These are phyloP conservation scores for Phytopythium delawarense DNA, from an alignment of 352 stramenopile species.

Conservation along the genomic window DNA sequence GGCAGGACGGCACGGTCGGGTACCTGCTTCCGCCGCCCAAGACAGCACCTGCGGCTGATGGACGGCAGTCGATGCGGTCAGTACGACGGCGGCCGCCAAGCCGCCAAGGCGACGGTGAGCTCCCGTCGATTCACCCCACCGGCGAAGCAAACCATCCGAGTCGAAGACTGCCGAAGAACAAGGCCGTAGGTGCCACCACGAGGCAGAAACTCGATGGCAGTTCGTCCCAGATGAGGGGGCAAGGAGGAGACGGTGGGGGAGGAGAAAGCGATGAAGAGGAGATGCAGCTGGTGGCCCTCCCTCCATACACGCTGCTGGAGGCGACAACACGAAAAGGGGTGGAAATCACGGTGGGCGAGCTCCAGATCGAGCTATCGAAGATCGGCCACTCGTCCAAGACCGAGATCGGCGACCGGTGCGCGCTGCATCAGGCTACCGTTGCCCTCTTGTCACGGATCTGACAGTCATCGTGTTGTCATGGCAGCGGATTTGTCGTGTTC, in stretches of 20 bases:
- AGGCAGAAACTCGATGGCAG: not conserved
- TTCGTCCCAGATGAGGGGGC: not conserved
- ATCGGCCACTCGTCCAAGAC: slow-evolving; percentile 1
- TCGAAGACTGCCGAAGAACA: not conserved
- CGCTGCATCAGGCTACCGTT: not conserved
- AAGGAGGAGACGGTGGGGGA: not conserved
- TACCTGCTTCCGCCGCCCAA: slow-evolving; percentile 42
- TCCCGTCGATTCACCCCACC: not conserved
- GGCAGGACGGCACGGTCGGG: slow-evolving; percentile 60
- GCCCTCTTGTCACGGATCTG: not conserved
- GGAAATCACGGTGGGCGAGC: slow-evolving; percentile 48
- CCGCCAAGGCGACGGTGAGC: not conserved
- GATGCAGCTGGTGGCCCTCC: slow-evolving; percentile 22
- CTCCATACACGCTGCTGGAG: slow-evolving; percentile 49
- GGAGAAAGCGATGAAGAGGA: slow-evolving; percentile 19
- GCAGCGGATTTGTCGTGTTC: slow-evolving; percentile 48
- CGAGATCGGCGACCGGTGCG: slow-evolving; percentile 46
- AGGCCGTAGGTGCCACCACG: not conserved
- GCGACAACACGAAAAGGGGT: slow-evolving; percentile 61
- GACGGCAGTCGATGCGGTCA: slow-evolving; percentile 9
- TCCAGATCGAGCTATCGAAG: slow-evolving; percentile 50
- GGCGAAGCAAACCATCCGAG: not conserved
- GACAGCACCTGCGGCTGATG: slow-evolving; percentile 12
- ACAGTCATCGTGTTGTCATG: slow-evolving; percentile 2
- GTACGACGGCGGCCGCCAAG: slow-evolving; percentile 14